Percentiles rank a stretch among this genome's conserved stretches.
phyloP scores from a whole-genome alignment of 352 stramenopile species.

The Phytopythium litorale region DNA sequence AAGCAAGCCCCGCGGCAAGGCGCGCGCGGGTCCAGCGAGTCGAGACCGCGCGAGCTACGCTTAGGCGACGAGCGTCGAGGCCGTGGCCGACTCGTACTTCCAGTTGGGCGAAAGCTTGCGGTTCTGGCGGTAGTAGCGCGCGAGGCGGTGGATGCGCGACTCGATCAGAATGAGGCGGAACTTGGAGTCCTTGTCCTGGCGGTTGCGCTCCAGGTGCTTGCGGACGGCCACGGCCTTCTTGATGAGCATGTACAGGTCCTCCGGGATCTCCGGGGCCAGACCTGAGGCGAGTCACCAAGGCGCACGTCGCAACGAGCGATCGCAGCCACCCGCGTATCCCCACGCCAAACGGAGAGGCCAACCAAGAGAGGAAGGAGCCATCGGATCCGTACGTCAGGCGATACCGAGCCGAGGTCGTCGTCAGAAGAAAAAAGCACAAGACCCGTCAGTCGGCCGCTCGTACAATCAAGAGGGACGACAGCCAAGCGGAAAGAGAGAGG shows the following conservation, averaged over 20 bases:
- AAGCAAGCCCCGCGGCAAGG: conserved; percentile 2
- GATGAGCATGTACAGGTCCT: conserved; percentile 99
- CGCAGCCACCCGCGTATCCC: conserved; percentile 68
- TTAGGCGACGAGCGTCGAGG: conserved; percentile 99
- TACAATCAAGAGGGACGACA: not conserved
- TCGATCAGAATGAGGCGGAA: conserved; percentile 99
- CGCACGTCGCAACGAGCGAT: not conserved
- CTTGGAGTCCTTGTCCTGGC: conserved; percentile 99
- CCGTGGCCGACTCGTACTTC: conserved; percentile 99
- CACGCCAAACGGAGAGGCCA: conserved; percentile 72
- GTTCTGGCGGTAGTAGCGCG: conserved; percentile 99
- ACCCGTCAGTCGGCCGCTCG: conserved; percentile 9
- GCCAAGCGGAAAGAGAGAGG: not conserved
- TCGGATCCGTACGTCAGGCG: conserved; percentile 76
- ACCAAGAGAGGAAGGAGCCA: conserved; percentile 20
- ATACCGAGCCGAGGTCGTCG: conserved; percentile 56
- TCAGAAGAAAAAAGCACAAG: conserved; percentile 4
- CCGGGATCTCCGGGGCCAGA: conserved; percentile 98
- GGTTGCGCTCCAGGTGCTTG: conserved; percentile 99
- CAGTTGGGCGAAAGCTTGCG: conserved; percentile 99
- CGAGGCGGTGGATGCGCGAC: conserved; percentile 97
- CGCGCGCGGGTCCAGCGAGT: conserved; percentile 10
- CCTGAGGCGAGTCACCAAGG: conserved; percentile 31
- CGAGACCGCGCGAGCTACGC: conserved; percentile 12
- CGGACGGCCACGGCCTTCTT: conserved; percentile 99